Evolutionary conservation across 441 rosid genomes (phyloP).

Genomic region (Jatropha podagrica): DNA sequence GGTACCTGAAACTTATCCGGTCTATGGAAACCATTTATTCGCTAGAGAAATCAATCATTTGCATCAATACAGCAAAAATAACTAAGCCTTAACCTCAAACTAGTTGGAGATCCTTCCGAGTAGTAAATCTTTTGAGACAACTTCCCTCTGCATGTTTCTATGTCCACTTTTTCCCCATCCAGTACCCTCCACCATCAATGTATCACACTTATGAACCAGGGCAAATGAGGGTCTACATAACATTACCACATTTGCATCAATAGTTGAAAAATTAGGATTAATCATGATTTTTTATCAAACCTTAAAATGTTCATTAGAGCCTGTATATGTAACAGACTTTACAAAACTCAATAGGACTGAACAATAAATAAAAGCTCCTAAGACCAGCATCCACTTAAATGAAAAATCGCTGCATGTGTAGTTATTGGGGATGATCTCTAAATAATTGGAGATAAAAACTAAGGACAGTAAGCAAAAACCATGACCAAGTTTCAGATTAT

Average conservation of each 20-base stretch:
- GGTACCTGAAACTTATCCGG: not conserved
- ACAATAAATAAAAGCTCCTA: not conserved
- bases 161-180: too few species aligned
- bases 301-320: not conserved
- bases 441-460: not conserved
- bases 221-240: too few species aligned
- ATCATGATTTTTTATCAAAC: not conserved
- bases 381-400: not conserved
- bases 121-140: too few species aligned
- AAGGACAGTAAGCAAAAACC: not conserved
- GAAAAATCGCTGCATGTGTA: not conserved
- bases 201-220: too few species aligned
- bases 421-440: not conserved
- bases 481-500: not conserved
- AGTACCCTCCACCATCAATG: too few species aligned
- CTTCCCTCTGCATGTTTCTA: too few species aligned
- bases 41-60: not conserved
- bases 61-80: too few species aligned
- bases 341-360: not conserved
- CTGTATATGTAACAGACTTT: too few species aligned
- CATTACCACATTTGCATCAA: not conserved
- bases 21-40: not conserved
- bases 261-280: not conserved
- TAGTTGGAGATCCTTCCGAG: too few species aligned
- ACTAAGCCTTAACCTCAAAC: too few species aligned